Evolutionary conservation across 192 early-diverging fungal genomes (phyloP).

Genomic region (Entomortierella beljakovae): DNA sequence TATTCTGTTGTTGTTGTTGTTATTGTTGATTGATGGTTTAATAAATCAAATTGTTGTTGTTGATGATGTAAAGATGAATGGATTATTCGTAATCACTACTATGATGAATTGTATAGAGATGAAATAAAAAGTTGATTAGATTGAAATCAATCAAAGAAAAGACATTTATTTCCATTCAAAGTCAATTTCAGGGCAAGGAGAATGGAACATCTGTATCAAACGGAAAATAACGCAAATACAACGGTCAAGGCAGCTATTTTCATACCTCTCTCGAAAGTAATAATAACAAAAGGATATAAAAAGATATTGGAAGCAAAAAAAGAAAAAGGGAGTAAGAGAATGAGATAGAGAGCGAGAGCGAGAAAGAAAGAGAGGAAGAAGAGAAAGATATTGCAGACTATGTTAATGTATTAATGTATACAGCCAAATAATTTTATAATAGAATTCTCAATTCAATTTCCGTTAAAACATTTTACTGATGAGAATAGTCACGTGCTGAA

Average conservation of each 20-base stretch:
- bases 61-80: too few relatives aligned
- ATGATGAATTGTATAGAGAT: neutral
- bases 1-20: neutral
- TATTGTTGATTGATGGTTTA: too few relatives aligned
- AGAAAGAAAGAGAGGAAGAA: neutral
- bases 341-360: neutral
- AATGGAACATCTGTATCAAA: too few relatives aligned
- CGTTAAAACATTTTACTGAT: too few relatives aligned
- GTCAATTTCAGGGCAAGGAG: too few relatives aligned
- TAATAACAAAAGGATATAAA: neutral
- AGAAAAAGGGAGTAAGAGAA: neutral
- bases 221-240: neutral
- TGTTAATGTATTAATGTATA: too few relatives aligned
- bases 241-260: neutral
- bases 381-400: too few relatives aligned
- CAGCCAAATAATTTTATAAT: too few relatives aligned
- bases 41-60: too few relatives aligned
- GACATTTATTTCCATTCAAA: neutral
- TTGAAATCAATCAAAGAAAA: neutral
- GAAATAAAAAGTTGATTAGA: too few relatives aligned
- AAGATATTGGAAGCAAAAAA: neutral
- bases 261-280: neutral
- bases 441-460: too few relatives aligned
- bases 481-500: too few relatives aligned
- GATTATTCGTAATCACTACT: neutral